phyloP scores from a whole-genome alignment of 1,284 basidiomycete genomes.

The Apiotrichum laibachii region DNA sequence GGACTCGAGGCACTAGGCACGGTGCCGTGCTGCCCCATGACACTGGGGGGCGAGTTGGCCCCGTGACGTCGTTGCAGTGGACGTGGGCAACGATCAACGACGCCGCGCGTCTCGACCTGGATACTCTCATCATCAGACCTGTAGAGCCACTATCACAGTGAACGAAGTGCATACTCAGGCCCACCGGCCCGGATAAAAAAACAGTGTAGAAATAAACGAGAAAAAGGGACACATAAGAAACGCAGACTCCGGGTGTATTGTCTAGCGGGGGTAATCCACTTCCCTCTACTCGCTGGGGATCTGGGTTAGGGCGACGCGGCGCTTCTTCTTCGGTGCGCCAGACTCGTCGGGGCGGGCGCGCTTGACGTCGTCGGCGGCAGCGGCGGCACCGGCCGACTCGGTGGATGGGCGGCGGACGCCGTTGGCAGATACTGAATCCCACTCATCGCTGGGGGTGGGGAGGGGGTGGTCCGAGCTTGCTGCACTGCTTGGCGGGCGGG shows the following conservation, averaged over 20 bases:
- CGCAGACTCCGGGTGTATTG: too few species aligned
- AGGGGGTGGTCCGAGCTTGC: conserved; percentile 32
- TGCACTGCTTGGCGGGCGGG: conserved; percentile 25
- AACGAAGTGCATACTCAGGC: conserved; percentile 1
- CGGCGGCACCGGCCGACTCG: conserved; percentile 7
- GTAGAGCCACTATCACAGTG: not conserved
- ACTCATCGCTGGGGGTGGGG: conserved; percentile 39
- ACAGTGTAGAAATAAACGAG: not conserved
- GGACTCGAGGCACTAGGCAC: too few species aligned
- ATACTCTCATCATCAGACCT: too few species aligned
- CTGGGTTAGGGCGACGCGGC: conserved; percentile 69
- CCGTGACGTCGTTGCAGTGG: too few species aligned
- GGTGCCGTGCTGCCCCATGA: too few species aligned
- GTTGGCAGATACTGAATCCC: conserved; percentile 4
- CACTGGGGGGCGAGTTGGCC: too few species aligned
- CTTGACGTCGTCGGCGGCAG: conserved; percentile 2
- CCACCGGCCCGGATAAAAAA: not conserved
- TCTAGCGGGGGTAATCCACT: too few species aligned
- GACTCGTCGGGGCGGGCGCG: conserved; percentile 21
- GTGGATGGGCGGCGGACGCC: conserved; percentile 24
- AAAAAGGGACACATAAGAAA: not conserved
- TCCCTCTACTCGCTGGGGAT: conserved; percentile 15
- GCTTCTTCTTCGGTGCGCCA: conserved; percentile 81
- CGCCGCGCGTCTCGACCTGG: too few species aligned
- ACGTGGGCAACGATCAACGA: too few species aligned